Conservation (phyloP, 1,284 basidiomycete genomes). For the Papiliotrema flavescens region DNA sequence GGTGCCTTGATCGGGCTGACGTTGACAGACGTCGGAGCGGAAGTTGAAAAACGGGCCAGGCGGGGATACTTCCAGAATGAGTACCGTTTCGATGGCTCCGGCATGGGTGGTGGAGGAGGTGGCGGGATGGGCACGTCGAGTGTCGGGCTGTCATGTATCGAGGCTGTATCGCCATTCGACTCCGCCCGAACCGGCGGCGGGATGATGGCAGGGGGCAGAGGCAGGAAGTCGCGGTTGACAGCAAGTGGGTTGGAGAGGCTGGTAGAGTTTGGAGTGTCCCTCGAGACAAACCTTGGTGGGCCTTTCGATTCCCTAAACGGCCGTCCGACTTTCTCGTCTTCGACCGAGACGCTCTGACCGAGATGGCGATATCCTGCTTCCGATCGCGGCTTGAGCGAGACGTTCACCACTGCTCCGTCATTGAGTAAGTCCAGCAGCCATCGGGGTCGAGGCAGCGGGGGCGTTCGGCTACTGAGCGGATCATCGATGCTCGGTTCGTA, state of each 20-base stretch:
- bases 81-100: slow-evolving; percentile 10
- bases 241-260: slow-evolving; percentile 34
- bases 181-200: not conserved
- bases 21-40: slow-evolving; percentile 10
- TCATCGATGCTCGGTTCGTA: slow-evolving; percentile 71
- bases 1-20: slow-evolving; percentile 8
- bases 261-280: slow-evolving; percentile 7
- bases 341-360: slow-evolving; percentile 56
- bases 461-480: slow-evolving; percentile 67
- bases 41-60: slow-evolving; percentile 18
- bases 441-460: slow-evolving; percentile 62
- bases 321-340: slow-evolving; percentile 68
- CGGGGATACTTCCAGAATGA: slow-evolving; percentile 23
- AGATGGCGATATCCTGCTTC: slow-evolving; percentile 54
- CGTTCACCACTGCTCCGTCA: slow-evolving; percentile 61
- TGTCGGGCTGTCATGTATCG: not conserved
- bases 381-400: slow-evolving; percentile 55
- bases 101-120: not conserved
- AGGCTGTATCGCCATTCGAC: not conserved
- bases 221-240: too few relatives aligned
- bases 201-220: too few relatives aligned
- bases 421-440: slow-evolving; percentile 71
- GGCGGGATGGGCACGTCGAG: not conserved
- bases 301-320: slow-evolving; percentile 33
- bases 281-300: slow-evolving; percentile 33